Evolutionary conservation across 192 early-diverging fungal species (phyloP), one percentile per base, ranked within the genome.

Genomic region (Coemansia sp.): DNA sequence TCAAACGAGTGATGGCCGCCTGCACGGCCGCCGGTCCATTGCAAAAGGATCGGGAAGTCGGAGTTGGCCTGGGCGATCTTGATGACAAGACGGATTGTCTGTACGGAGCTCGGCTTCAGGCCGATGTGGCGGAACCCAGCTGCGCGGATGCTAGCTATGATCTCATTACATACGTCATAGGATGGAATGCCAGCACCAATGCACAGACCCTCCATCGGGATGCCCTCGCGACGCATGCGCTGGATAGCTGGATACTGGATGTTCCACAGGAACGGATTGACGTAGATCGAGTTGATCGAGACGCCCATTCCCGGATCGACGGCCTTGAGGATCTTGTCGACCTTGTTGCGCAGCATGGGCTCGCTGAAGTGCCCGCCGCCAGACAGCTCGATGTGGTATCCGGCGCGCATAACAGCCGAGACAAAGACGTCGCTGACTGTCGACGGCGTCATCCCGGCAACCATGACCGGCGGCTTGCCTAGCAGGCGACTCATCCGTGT

Each of bases 1-100:
- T 98, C 95, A 62, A 93, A 98, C 68, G 91, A 93, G 89, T 98
- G 95, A 80, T 98, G 95, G 18, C 95, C 95, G 74, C 95, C 95
- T 35, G 89, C 95, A 76, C 95, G 90, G 45, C 95, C 95, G 81
- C 95, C 94, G 36, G 95, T 97, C 95, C 95, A 97, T 77, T 97
- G 93, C 65, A 97, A 83, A 55, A 97, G 86, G 45, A 97, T 87
- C 20, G 95, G 92, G 88, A 95, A 94, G 55, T 89, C 88, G 14
- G 94, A 91, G 77, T 94, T 91, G 60, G 87, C 85, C 75, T 91
- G 88, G 35, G 94, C 95, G 81, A 97, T 97, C 49, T 88, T 73
- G 66, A 95, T 86, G 21, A 94, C 93, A 57, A 91, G 89, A 45
- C 91, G 86, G 68, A 97, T 95, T 24, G 92, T 91, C 53, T 92